Evolutionary conservation across 1,284 basidiomycete species (phyloP).

Genomic region (Microbotryomycetes sp.): DNA sequence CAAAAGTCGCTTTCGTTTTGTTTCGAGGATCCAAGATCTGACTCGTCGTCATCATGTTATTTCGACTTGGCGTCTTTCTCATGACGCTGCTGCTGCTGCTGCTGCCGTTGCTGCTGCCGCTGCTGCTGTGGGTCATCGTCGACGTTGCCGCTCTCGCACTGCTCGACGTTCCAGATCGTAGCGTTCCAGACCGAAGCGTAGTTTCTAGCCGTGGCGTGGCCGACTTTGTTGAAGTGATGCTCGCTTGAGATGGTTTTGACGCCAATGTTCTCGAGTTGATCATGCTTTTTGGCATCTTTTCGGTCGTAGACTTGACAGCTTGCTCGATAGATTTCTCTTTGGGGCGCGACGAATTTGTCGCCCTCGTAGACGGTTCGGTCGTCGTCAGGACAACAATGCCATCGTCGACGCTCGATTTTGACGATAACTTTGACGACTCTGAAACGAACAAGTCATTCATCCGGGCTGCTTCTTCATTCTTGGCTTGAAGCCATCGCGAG

Average conservation of each 20-base stretch:
- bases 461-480: slow-evolving; percentile 83
- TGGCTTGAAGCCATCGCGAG: slow-evolving; percentile 90
- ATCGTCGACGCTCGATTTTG: background rate
- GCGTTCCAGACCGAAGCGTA: too few relatives aligned
- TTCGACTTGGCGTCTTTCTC: background rate
- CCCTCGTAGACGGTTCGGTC: background rate
- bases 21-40: background rate
- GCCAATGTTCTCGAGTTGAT: background rate
- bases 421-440: background rate
- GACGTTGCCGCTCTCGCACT: too few relatives aligned
- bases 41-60: background rate
- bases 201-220: too few relatives aligned
- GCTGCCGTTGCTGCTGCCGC: too few relatives aligned
- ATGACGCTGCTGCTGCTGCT: background rate
- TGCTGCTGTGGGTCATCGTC: too few relatives aligned
- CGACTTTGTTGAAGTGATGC: background rate
- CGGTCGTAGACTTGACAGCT: background rate
- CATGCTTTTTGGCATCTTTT: background rate
- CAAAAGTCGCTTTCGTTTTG: background rate
- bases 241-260: background rate
- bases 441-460: slow-evolving; percentile 65
- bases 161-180: too few relatives aligned
- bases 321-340: background rate
- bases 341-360: too few relatives aligned
- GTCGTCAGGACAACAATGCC: too few relatives aligned